Base-by-base conservation (phyloP, 1,139 yeast genomes). In the Saccharomyces pastorianus region DNA sequence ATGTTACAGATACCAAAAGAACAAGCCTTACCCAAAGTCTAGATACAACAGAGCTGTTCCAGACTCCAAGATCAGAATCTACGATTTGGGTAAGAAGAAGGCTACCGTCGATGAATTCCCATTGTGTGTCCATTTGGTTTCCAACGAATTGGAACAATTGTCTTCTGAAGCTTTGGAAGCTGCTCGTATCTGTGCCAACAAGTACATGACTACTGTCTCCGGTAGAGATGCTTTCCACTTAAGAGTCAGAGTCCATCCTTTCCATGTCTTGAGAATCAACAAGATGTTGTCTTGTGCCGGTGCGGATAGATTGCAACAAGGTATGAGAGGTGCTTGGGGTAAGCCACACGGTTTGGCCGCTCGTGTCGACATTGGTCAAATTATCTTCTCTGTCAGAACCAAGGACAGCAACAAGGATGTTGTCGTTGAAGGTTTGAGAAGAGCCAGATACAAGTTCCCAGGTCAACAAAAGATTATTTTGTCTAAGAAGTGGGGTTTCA, bases 311-410 rank as follows among this genome's bases (percentile, higher is more conserved):
- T 85, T 93, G 81, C 99, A 93, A 84, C 98, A 95, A 83, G 99
- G 99, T 89, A 93, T 93, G 99, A 91, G 99, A 88, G 96, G 96
- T 85, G 99, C 99, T 76, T 93, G 98, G 98, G 99, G 99, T 88
- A 93, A 93, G 83, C 99, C 99, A 74, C 96, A 91, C 73, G 99
- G 99, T 83, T 85, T 91, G 75, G 99, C 98, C 72, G 99, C 99
- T 73, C 91, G 99, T 81, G 99, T 93, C 76, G 82, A 82, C 81
- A 93, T 93, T 79, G 99, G 99, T 75, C 99, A 93, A 83, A 85
- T 93, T 77, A 85, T 93, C 77, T 85, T 93, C 82, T 93, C 99
- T 69, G 91, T 90, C 77, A 91, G 99, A 84, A 88, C 97, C 79
- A 93, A 85, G 84, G 99, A 93, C 80, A 80, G 85, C 73, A 90